Conservation (phyloP, 768 basidiomycete species). For the Lanmaoa pseudosensibilis region DNA sequence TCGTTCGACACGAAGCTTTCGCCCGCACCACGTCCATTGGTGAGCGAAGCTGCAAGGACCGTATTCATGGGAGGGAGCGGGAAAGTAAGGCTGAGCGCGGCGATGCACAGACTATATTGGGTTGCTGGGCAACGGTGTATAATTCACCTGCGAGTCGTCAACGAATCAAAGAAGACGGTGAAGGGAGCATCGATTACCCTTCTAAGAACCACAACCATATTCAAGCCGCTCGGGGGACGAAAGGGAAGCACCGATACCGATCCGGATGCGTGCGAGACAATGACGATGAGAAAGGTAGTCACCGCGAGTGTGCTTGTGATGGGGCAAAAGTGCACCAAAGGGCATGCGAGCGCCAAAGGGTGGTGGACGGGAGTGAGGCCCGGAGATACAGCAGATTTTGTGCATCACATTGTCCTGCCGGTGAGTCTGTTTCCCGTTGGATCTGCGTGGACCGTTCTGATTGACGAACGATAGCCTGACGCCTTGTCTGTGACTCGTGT, state of each 20-base stretch:
- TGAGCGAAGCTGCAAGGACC: conserved; percentile 52
- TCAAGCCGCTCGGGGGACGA: conserved; percentile 44
- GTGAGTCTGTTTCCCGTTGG: conserved; percentile 45
- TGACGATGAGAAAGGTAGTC: conserved; percentile 61
- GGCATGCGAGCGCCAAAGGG: conserved; percentile 77
- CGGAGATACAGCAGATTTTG: conserved; percentile 60
- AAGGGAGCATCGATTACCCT: conserved; percentile 65
- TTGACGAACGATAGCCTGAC: conserved; percentile 49
- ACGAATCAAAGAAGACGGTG: conserved; percentile 67
- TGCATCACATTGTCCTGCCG: conserved; percentile 69
- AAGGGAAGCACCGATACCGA: conserved; percentile 41
- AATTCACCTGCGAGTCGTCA: conserved; percentile 62
- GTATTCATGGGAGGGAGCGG: conserved; percentile 65
- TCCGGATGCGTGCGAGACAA: conserved; percentile 62
- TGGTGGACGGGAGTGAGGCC: conserved; percentile 86
- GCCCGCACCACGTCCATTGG: conserved; percentile 57
- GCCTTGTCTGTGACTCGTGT: conserved; percentile 67
- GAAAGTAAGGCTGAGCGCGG: conserved; percentile 63
- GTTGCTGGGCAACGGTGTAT: conserved; percentile 78
- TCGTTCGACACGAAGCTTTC: conserved; percentile 61
- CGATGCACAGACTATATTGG: conserved; percentile 73
- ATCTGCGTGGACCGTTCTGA: conserved; percentile 5
- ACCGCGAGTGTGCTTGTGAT: conserved; percentile 66
- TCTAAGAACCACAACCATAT: conserved; percentile 63
- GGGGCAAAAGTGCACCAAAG: conserved; percentile 59